phyloP scores from a whole-genome alignment of 176 grass and related monocot species.

The Hordeum vulgare region DNA sequence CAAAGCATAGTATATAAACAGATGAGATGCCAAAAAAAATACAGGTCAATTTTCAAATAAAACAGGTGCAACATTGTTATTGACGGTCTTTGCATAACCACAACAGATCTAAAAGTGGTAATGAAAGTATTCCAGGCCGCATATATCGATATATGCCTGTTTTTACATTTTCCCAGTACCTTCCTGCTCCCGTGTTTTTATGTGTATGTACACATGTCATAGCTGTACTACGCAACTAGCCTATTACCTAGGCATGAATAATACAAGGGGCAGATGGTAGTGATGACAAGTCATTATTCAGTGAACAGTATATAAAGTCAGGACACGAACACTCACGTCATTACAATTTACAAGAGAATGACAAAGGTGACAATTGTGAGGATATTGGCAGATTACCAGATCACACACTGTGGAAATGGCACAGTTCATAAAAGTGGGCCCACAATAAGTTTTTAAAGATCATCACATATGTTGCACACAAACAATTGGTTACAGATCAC shows the following conservation, averaged over 20 bases:
- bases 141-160: background rate
- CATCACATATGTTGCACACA: background rate
- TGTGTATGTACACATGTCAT: background rate
- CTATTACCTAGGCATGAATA: background rate
- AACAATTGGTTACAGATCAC: background rate
- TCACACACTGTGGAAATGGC: background rate
- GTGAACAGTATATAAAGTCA: background rate
- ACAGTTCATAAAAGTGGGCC: slow-evolving; percentile 3
- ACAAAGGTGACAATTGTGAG: background rate
- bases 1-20: background rate
- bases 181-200: background rate
- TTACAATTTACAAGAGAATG: slow-evolving; percentile 3
- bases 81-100: background rate
- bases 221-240: background rate
- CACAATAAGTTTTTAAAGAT: background rate
- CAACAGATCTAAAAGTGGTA: background rate
- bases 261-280: background rate
- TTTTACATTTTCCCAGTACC: background rate
- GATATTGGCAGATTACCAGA: background rate
- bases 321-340: background rate
- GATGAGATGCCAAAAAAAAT: background rate
- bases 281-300: background rate
- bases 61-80: background rate
- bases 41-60: background rate
- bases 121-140: background rate